These are phyloP conservation scores for Musa itinerans DNA, from an alignment of 176 grass and related monocot genomes.

Conservation along the genomic window DNA sequence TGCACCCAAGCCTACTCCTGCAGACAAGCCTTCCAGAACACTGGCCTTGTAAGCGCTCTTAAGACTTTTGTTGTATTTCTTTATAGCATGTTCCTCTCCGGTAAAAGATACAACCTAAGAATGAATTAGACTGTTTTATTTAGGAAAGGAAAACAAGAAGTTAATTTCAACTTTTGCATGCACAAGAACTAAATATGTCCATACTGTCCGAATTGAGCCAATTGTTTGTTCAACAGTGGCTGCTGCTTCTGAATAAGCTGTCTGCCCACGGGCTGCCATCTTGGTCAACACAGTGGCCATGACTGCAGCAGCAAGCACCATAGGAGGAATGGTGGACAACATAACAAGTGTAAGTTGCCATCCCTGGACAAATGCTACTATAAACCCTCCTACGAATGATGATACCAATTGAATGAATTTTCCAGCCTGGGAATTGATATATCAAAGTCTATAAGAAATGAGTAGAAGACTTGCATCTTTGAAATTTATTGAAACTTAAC, in stretches of 20 bases:
- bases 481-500: neutral
- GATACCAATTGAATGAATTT: slow-evolving; percentile 67
- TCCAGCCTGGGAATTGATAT: slow-evolving; percentile 40
- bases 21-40: slow-evolving; percentile 6
- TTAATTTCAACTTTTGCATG: neutral
- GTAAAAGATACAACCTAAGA: slow-evolving; percentile 19
- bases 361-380: slow-evolving; percentile 66
- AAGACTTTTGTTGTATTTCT: slow-evolving; percentile 4
- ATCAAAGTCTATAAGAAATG: neutral
- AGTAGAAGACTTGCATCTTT: neutral
- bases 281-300: slow-evolving; percentile 48
- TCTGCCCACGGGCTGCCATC: slow-evolving; percentile 49
- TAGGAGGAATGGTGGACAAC: slow-evolving; percentile 57
- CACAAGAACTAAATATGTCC: slow-evolving; percentile 18
- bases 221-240: slow-evolving; percentile 68
- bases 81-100: slow-evolving; percentile 14
- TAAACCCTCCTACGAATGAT: slow-evolving; percentile 70
- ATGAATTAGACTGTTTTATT: neutral
- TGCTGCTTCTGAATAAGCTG: slow-evolving; percentile 55
- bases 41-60: slow-evolving; percentile 15
- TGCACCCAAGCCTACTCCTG: slow-evolving; percentile 14
- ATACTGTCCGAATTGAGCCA: slow-evolving; percentile 64
- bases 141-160: neutral
- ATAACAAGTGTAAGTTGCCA: slow-evolving; percentile 86
- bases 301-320: slow-evolving; percentile 48